These are phyloP conservation scores for Tilletia walkeri DNA, from an alignment of 1,284 basidiomycete genomes.

Conservation along the genomic window DNA sequence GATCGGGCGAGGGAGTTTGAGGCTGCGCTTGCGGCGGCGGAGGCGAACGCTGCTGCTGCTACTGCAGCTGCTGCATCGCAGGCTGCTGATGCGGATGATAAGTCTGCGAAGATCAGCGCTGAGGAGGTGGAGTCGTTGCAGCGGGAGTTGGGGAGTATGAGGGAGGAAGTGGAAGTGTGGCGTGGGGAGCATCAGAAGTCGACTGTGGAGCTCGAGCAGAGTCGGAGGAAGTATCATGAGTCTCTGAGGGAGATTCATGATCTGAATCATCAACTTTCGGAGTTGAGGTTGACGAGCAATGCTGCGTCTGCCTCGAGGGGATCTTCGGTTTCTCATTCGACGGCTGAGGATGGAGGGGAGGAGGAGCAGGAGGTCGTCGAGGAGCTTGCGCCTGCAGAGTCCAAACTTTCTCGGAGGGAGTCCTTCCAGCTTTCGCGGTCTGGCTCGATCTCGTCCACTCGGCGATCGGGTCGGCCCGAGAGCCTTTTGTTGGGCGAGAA, in stretches of 20 bases:
- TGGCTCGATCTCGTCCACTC: constrained; percentile 19
- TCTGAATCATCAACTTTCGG: constrained; percentile 58
- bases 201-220: constrained; percentile 68
- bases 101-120: constrained; percentile 10
- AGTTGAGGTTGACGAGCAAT: constrained; percentile 37
- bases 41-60: constrained; percentile 13
- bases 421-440: constrained; percentile 19
- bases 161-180: constrained; percentile 24
- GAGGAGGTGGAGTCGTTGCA: constrained; percentile 10
- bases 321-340: constrained; percentile 12
- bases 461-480: constrained; percentile 34
- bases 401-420: constrained; percentile 15
- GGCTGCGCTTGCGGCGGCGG: constrained; percentile 7
- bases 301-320: neutral
- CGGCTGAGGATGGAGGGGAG: constrained; percentile 25
- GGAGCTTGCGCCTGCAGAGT: constrained; percentile 31
- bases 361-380: constrained; percentile 33
- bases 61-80: neutral
- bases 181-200: constrained; percentile 32
- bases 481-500: constrained; percentile 38
- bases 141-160: constrained; percentile 20
- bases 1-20: constrained; percentile 25
- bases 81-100: neutral
- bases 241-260: constrained; percentile 84
- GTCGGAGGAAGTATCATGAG: constrained; percentile 79